Evolutionary conservation across 225 moss, liverwort and hornwort species (phyloP), one percentile per base, ranked within the genome.

Genomic region (Lunularia cruciata): DNA sequence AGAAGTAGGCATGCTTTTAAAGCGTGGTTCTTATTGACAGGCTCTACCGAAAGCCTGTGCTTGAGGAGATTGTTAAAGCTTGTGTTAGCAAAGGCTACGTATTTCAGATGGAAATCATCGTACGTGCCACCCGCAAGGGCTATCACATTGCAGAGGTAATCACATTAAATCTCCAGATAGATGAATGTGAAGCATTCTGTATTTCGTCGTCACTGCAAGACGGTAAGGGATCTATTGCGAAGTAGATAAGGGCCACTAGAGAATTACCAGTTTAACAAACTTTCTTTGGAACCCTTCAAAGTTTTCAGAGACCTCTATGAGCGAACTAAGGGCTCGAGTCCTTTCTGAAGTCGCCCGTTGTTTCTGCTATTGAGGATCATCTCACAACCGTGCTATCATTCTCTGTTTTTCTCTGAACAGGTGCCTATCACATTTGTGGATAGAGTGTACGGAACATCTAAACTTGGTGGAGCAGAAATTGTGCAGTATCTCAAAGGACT

Each of bases 401-500:
- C 28, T 67, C 22, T 65, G n/a, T 36, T 30, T 65, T 19, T 27
- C 37, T 57, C 67, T 49, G n/a, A 35, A 52, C 92, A 92, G 95
- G 95, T 96, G 51, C 90, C 95, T 40, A 96, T 96, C 67, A 85
- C 92, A 54, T 96, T 96, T 66, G 92, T 96, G 47, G 95, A 96
- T 81, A 86, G 95, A 70, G 81, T 96, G 34, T 96, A 92, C 60
- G 95, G 95, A 12, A 87, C 78, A 48, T 96, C 95, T 47, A 96
- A 96, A 77, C 92, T 96, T 67, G 95, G 95, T 23, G 95, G 95
- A 34, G 75, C 84, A 38, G 95, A 96, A 74, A 92, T 96, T 47
- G 87, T 92, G 47, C 92, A 96, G 65, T 96, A 96, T 82, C 81
- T 96, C 39, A 96, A 90, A 72, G 92, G 95, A 3, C 76, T 96